phyloP scores from a whole-genome alignment of 331 rosid species.

The Quercus phellos region DNA sequence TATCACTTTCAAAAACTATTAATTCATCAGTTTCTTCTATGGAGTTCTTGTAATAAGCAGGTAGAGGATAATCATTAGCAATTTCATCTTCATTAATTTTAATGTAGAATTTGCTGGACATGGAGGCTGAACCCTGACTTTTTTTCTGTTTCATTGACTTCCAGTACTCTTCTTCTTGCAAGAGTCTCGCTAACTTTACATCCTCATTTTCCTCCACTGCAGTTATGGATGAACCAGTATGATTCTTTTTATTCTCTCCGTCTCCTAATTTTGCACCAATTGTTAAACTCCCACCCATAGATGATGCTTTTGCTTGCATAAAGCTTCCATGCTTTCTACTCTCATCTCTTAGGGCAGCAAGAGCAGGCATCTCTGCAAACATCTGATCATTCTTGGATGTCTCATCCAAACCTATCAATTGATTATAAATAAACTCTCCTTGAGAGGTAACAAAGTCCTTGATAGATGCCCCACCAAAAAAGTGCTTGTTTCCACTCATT shows the following conservation, averaged over 20 bases:
- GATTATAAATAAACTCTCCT: constrained; percentile 78
- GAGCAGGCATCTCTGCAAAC: constrained; percentile 62
- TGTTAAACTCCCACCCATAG: constrained; percentile 42
- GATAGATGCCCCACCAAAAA: constrained; percentile 59
- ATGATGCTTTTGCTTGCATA: constrained; percentile 23
- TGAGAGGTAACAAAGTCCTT: constrained; percentile 71
- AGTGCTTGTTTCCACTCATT: constrained; percentile 61
- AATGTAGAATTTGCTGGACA: constrained; percentile 57
- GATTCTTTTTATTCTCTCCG: constrained; percentile 19
- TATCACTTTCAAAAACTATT: constrained; percentile 59
- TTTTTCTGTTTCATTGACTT: constrained; percentile 62
- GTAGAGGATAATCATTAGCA: constrained; percentile 88
- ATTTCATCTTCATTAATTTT: constrained; percentile 93
- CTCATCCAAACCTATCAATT: constrained; percentile 72
- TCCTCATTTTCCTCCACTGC: constrained; percentile 61
- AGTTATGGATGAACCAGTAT: constrained; percentile 25
- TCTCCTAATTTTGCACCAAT: constrained; percentile 36
- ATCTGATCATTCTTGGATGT: constrained; percentile 48
- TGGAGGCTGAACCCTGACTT: constrained; percentile 35
- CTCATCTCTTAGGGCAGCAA: constrained; percentile 60
- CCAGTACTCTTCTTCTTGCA: constrained; percentile 90
- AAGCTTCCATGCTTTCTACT: constrained; percentile 38
- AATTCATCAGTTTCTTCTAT: constrained; percentile 71
- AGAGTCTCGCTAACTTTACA: constrained; percentile 60
- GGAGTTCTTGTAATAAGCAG: constrained; percentile 76